Conservation (phyloP, 2,329 filamentous ascomycete genomes). For the Domatiomyces catenatus region DNA sequence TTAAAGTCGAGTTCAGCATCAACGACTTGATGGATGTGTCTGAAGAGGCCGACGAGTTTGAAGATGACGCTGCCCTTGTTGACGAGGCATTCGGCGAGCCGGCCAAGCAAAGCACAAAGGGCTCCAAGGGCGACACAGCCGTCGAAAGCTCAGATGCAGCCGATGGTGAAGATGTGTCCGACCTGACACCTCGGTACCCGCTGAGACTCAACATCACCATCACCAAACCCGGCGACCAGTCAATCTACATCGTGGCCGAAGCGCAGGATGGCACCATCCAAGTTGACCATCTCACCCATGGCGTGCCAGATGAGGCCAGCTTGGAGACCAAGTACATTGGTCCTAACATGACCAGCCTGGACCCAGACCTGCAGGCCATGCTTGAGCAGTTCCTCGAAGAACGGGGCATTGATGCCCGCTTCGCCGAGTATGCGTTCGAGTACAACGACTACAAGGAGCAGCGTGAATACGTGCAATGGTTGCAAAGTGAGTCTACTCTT, state of each 20-base stretch:
- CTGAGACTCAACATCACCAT: constrained; percentile 73
- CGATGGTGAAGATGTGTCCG: constrained; percentile 41
- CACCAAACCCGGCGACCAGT: constrained; percentile 73
- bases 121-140: constrained; percentile 39
- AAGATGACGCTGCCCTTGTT: constrained; percentile 35
- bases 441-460: constrained; percentile 99
- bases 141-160: constrained; percentile 44
- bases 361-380: constrained; percentile 85
- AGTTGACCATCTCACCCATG: constrained; percentile 50
- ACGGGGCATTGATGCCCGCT: constrained; percentile 70
- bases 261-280: constrained; percentile 75
- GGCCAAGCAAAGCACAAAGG: constrained; percentile 37
- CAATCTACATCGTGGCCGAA: constrained; percentile 70
- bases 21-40: constrained; percentile 60
- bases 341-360: constrained; percentile 82
- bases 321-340: constrained; percentile 59
- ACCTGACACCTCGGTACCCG: constrained; percentile 48
- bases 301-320: constrained; percentile 39
- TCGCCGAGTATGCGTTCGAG: constrained; percentile 83
- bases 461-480: constrained; percentile 85
- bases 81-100: constrained; percentile 42
- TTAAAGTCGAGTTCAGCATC: constrained; percentile 71
- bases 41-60: constrained; percentile 37
- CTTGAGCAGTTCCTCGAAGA: constrained; percentile 91
- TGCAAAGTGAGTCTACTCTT: constrained; percentile 44